Conservation (phyloP, 2,329 filamentous ascomycete genomes). For the Dactylellina sp. region DNA sequence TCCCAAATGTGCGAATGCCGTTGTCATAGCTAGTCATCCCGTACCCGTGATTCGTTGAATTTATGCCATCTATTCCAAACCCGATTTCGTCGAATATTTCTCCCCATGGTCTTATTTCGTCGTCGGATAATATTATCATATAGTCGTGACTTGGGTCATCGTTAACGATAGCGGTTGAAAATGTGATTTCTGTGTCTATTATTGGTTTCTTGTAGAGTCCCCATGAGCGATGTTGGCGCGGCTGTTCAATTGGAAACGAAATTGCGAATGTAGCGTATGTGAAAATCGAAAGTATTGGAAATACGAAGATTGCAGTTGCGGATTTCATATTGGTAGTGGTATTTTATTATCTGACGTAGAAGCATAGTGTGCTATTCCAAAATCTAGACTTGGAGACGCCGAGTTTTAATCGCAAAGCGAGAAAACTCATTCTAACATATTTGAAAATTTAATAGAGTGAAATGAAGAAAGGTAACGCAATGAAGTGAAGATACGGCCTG, state of each 20-base stretch:
- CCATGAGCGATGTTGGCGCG: background rate
- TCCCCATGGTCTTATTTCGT: slow-evolving; percentile 56
- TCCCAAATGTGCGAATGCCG: slow-evolving; percentile 30
- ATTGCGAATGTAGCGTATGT: slow-evolving; percentile 6
- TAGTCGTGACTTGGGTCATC: slow-evolving; percentile 46
- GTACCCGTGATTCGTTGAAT: slow-evolving; percentile 3
- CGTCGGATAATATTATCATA: slow-evolving; percentile 57
- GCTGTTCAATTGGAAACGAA: background rate
- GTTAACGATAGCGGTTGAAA: background rate
- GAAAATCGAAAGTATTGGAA: slow-evolving; percentile 1
- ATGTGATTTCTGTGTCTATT: background rate
- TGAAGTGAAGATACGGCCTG: slow-evolving; percentile 12
- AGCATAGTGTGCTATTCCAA: no score
- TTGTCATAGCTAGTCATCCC: slow-evolving; percentile 50
- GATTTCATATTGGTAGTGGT: slow-evolving; percentile 10
- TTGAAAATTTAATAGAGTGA: slow-evolving; percentile 10
- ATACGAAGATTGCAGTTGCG: slow-evolving; percentile 1
- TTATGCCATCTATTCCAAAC: slow-evolving; percentile 34
- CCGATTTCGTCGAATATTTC: slow-evolving; percentile 58
- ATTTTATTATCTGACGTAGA: no score
- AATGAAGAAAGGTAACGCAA: slow-evolving; percentile 23
- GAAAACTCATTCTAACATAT: background rate
- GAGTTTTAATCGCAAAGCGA: slow-evolving; percentile 32
- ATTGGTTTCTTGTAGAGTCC: slow-evolving; percentile 12
- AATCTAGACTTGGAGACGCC: background rate